phyloP scores from a whole-genome alignment of 75 land plant genomes.

The Larix kaempferi region DNA sequence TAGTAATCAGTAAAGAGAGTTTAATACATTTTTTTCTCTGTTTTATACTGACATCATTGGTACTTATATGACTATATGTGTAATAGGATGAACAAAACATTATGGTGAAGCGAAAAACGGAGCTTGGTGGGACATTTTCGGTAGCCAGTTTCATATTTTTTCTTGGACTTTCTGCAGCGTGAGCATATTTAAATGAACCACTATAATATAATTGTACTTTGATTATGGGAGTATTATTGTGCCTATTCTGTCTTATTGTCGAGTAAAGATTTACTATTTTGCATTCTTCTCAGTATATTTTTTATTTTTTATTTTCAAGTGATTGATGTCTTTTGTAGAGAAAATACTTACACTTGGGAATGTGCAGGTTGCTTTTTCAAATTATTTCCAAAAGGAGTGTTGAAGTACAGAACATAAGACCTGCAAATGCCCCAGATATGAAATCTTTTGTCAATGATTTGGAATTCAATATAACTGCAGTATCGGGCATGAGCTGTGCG shows the following conservation, averaged over 20 bases:
- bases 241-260: background rate
- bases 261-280: background rate
- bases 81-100: constrained; percentile 57
- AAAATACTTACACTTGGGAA: background rate
- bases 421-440: constrained; percentile 59
- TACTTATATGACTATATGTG: constrained; percentile 1
- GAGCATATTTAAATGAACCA: constrained; percentile 21
- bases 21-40: background rate
- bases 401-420: constrained; percentile 61
- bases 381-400: constrained; percentile 56
- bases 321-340: background rate
- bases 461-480: constrained; percentile 62
- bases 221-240: background rate
- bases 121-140: constrained; percentile 75
- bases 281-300: background rate
- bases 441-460: constrained; percentile 55
- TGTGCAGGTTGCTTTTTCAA: constrained; percentile 60
- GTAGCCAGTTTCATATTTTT: constrained; percentile 70
- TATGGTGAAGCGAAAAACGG: constrained; percentile 67
- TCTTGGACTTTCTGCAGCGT: constrained; percentile 66
- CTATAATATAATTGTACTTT: background rate
- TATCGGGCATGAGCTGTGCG: constrained; percentile 73
- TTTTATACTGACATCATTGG: background rate
- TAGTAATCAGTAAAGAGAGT: background rate
- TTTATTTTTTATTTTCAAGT: background rate